A percentile compares a stretch with the other conserved stretches of the same genome.
Conservation (phyloP, 345 rosid genomes). For the Turritis glabra region DNA sequence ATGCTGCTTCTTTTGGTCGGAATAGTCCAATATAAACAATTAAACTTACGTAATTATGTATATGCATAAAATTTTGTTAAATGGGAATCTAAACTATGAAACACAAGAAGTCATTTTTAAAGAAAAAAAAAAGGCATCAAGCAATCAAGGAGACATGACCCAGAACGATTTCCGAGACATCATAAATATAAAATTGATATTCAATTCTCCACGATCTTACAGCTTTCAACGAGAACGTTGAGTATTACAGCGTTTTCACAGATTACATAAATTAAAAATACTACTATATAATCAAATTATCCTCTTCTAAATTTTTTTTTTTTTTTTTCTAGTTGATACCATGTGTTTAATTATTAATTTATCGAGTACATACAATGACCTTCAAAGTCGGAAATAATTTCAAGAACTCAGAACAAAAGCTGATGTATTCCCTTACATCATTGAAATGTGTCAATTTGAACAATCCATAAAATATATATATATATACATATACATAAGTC, state of each 20-base stretch:
- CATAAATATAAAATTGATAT: neutral
- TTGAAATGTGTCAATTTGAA: conserved; percentile 2
- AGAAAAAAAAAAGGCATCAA: neutral
- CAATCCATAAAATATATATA: neutral
- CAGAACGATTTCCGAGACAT: conserved; percentile 25
- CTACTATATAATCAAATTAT: neutral
- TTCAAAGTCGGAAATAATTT: neutral
- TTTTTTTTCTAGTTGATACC: neutral
- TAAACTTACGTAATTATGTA: neutral
- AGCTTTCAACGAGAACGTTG: neutral
- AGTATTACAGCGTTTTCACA: neutral
- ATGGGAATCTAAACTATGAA: conserved; percentile 6
- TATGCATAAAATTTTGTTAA: neutral
- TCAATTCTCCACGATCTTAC: conserved; percentile 22
- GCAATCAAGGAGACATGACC: conserved; percentile 20
- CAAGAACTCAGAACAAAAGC: conserved; percentile 26
- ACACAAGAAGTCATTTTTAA: neutral
- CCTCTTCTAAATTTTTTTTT: neutral
- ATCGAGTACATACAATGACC: neutral
- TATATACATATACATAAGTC: conserved; percentile 1
- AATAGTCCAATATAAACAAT: neutral
- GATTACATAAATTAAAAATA: neutral
- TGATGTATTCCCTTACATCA: conserved; percentile 41
- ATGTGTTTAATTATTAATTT: conserved; percentile 18
- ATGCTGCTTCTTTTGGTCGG: conserved; percentile 29